Evolutionary conservation across 129 eudicot species (phyloP).

Genomic region (Chrysanthemum seticuspe): DNA sequence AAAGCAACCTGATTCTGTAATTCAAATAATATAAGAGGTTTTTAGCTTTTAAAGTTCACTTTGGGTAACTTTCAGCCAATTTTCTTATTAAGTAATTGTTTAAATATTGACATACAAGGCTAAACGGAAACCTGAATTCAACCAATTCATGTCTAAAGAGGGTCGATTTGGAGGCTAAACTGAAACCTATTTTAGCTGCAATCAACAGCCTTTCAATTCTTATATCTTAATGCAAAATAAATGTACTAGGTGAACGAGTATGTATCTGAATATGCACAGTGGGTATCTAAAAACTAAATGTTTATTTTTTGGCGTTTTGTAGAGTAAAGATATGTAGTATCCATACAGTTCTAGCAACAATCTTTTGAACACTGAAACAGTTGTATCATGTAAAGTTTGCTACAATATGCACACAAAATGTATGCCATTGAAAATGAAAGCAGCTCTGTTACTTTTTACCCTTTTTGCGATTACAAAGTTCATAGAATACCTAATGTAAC

Average conservation of each 20-base stretch:
- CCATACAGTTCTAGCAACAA: not conserved
- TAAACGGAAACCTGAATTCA: too few species aligned
- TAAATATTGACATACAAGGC: too few species aligned
- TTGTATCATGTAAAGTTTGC: too few species aligned
- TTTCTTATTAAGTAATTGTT: too few species aligned
- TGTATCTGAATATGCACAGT: not conserved
- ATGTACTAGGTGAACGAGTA: not conserved
- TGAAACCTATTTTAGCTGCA: not conserved
- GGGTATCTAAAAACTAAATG: not conserved
- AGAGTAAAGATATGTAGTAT: not conserved
- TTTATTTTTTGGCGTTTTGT: not conserved
- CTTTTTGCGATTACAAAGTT: not conserved
- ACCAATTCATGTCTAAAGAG: not conserved
- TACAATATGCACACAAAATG: not conserved
- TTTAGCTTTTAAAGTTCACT: too few species aligned
- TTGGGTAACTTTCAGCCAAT: too few species aligned
- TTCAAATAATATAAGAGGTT: too few species aligned
- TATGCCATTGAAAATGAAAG: not conserved
- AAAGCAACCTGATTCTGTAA: too few species aligned
- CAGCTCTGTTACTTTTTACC: not conserved
- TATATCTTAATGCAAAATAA: not conserved
- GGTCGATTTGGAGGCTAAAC: not conserved
- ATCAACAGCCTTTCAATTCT: not conserved
- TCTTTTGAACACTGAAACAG: not conserved
- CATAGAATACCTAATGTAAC: too few species aligned